Evolutionary conservation across 371 early-diverging fungal genomes (phyloP), one percentile per base, ranked within the genome.

Genomic region (Mucor velutinosus): DNA sequence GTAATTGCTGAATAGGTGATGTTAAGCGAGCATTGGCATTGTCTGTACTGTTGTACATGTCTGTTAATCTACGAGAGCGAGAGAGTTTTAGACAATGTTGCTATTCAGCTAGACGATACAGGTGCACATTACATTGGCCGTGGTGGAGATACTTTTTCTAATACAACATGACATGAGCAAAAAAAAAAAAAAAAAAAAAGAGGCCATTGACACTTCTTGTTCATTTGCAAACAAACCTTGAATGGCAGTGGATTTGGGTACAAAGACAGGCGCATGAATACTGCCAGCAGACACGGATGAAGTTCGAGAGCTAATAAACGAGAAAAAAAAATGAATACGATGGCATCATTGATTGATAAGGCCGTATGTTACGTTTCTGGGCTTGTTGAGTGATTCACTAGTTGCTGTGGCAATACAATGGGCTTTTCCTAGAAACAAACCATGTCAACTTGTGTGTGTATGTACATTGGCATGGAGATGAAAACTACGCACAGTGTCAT

Each of bases 201-300:
- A n/a, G n/a, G n/a, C n/a, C n/a, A n/a, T n/a, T n/a, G n/a, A n/a
- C n/a, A n/a, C n/a, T n/a, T n/a, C n/a, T 37, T 25, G 5, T 10
- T 8, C 10, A 21, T 47, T 25, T 27, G n/a, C 32, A 25, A 37
- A 23, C 35, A 37, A 71, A 83, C 84, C 80, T 77, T 64, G 60
- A 15, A 12, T 55, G 3, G 78, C 69, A 25, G 67, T 70, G 30
- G 75, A 69, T 76, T 84, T 89, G 21, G 92, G 90, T 27, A 89
- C 81, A 70, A 90, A 90, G 21, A 89, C 85, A 25, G 89, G 88
- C 3, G 89, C 89, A 72, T 87, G 81, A 45, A 89, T 76, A 58
- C 82, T 79, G 29, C 85, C 90, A 29, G 85, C 82, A 58, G 87
- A 81, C 17, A 86, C 85, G 11, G 82, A 78, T 19, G 58, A 47